These are phyloP conservation scores for Rhizophagus clarus DNA, from an alignment of 192 early-diverging fungal species.

Conservation along the genomic window DNA sequence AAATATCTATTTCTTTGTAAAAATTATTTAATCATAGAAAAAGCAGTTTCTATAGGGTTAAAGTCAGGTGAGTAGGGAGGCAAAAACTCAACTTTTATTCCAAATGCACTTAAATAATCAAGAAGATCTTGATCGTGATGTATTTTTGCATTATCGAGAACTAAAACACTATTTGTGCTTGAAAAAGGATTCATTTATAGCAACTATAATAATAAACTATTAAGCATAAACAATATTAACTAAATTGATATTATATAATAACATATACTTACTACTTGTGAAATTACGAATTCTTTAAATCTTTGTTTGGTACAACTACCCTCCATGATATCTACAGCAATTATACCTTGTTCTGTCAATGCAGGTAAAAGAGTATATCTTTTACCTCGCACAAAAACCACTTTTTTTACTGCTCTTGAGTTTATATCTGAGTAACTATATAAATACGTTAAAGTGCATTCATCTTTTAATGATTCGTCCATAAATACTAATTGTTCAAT, in stretches of 20 bases:
- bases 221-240: too few relatives aligned
- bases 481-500: too few relatives aligned
- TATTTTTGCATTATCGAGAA: conserved; percentile 3
- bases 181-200: not conserved
- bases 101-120: not conserved
- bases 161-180: not conserved
- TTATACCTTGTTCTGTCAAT: not conserved
- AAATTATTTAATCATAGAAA: too few relatives aligned
- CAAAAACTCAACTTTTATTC: not conserved
- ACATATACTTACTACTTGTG: conserved; percentile 1
- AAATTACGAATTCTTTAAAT: conserved; percentile 7
- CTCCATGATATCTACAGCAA: too few relatives aligned
- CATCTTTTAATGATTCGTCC: conserved; percentile 6
- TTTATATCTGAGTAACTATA: conserved; percentile 9
- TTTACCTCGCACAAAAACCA: not conserved
- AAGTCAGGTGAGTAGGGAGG: too few relatives aligned
- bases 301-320: too few relatives aligned
- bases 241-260: too few relatives aligned
- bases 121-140: conserved; percentile 1
- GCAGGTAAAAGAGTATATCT: conserved; percentile 8
- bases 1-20: conserved; percentile 9
- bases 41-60: too few relatives aligned
- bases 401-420: not conserved
- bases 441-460: not conserved
- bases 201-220: too few relatives aligned